Conservation (phyloP, 805 yeast genomes). For the Myxozyma kluyveri region DNA sequence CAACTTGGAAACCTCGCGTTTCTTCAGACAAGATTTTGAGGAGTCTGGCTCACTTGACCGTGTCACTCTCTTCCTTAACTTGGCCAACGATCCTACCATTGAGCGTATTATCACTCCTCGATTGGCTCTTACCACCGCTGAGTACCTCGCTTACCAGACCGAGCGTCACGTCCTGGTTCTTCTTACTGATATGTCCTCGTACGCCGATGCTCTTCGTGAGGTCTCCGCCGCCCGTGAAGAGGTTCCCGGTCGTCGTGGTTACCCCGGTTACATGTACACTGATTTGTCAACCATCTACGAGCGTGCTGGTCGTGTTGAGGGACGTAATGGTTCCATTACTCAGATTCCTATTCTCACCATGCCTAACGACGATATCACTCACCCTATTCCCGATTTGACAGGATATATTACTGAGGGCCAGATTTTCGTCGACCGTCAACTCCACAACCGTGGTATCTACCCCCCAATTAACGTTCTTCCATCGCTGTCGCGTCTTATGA, state of each 20-base stretch:
- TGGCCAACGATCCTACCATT: constrained; percentile 99
- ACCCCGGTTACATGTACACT: constrained; percentile 99
- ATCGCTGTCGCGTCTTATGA: constrained; percentile 96
- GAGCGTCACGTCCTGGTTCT: constrained; percentile 98
- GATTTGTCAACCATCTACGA: constrained; percentile 98
- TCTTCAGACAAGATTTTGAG: constrained; percentile 98
- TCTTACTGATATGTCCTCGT: constrained; percentile 99
- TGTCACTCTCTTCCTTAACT: constrained; percentile 91
- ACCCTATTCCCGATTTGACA: constrained; percentile 99
- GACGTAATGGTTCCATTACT: constrained; percentile 98
- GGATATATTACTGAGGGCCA: constrained; percentile 99
- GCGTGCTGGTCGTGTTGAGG: constrained; percentile 99
- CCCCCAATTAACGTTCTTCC: constrained; percentile 99
- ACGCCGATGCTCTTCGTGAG: constrained; percentile 99
- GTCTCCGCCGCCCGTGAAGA: constrained; percentile 99
- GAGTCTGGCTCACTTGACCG: constrained; percentile 98
- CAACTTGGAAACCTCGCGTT: constrained; percentile 95
- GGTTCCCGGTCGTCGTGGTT: constrained; percentile 99
- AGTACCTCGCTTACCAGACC: constrained; percentile 96
- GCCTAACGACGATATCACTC: constrained; percentile 99
- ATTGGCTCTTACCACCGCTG: constrained; percentile 97
- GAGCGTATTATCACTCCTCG: constrained; percentile 99
- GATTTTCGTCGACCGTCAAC: constrained; percentile 94
- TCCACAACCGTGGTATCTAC: constrained; percentile 93
- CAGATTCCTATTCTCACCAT: constrained; percentile 98